These are phyloP conservation scores for Globisporangium paroecandrum DNA, from an alignment of 352 stramenopile genomes.

Conservation along the genomic window DNA sequence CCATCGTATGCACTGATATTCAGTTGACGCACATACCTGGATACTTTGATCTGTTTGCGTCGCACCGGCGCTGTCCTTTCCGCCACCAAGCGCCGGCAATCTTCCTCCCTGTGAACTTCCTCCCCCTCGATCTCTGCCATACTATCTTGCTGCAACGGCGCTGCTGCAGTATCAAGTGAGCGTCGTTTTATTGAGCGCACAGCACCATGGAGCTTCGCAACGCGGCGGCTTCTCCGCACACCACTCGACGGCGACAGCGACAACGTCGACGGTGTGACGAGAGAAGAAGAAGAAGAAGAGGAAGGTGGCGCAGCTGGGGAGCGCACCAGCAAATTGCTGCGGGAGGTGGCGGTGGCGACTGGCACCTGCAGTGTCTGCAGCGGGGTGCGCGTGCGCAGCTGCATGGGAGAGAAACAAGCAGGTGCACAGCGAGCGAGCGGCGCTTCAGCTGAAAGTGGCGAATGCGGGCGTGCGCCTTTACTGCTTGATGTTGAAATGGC, in stretches of 20 bases:
- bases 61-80: background rate
- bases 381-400: constrained; percentile 5
- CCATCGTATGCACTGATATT: background rate
- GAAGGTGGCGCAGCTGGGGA: background rate
- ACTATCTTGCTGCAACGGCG: background rate
- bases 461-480: background rate
- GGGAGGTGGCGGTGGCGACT: background rate
- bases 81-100: background rate
- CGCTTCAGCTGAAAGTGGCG: background rate
- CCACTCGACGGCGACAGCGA: background rate
- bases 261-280: background rate
- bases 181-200: background rate
- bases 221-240: constrained; percentile 4
- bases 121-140: background rate
- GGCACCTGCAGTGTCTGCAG: background rate
- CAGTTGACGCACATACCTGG: background rate
- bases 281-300: background rate
- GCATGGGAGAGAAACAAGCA: background rate
- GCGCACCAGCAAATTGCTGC: background rate
- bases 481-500: constrained; percentile 2
- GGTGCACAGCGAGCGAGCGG: background rate
- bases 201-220: background rate
- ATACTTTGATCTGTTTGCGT: background rate
- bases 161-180: background rate
- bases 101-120: background rate